A percentile compares a stretch with the other conserved stretches of the same genome.
Conservation (phyloP, 306 rosid species). For the Acacia confusa region DNA sequence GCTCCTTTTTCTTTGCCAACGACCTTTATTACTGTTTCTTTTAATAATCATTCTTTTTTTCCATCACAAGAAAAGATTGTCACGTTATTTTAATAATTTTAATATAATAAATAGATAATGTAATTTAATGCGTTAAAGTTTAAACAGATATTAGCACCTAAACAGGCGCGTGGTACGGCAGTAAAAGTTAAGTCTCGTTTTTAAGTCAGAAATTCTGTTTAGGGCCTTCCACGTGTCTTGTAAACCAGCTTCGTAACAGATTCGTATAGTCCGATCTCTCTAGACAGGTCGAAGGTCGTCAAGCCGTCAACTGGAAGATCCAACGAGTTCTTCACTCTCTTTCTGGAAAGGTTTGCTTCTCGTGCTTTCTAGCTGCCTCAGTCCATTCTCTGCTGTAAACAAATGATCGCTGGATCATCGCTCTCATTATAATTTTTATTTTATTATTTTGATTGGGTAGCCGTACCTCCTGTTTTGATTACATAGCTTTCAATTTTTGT, state of each 20-base stretch:
- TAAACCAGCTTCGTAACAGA: not conserved
- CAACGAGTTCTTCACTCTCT: not conserved
- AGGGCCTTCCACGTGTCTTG: not conserved
- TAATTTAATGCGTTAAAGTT: too few relatives aligned
- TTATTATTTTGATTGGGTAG: not conserved
- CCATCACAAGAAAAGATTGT: not conserved
- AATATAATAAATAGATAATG: too few relatives aligned
- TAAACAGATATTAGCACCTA: too few relatives aligned
- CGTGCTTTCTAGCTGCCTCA: not conserved
- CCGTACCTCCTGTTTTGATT: not conserved
- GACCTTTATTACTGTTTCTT: too few relatives aligned
- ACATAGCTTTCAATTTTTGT: not conserved
- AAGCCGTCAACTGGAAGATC: not conserved
- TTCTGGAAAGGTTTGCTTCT: conserved; percentile 25
- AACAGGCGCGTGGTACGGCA: not conserved
- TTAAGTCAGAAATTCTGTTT: not conserved
- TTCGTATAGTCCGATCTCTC: not conserved
- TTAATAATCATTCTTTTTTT: too few relatives aligned
- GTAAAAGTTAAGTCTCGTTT: not conserved
- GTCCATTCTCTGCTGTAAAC: not conserved
- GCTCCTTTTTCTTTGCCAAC: too few relatives aligned
- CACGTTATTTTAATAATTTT: too few relatives aligned
- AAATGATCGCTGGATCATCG: not conserved
- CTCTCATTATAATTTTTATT: not conserved
- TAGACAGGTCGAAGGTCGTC: not conserved